These are phyloP conservation scores for Samsoniella hepiali DNA, from an alignment of 2,329 filamentous ascomycete genomes.

Conservation along the genomic window DNA sequence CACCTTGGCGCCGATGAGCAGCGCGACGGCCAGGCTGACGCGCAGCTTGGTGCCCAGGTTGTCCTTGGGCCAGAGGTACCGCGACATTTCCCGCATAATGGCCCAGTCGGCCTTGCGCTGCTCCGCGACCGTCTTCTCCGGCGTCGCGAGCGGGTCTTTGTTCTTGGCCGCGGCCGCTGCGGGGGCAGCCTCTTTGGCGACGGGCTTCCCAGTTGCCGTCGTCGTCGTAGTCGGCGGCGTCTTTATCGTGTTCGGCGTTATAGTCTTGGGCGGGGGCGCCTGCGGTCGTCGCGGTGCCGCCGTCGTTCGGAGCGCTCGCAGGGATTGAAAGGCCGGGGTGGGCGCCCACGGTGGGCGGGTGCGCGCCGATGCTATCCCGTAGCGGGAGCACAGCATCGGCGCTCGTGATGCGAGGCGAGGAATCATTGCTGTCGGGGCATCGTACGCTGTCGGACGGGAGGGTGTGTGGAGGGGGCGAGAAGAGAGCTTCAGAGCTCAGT, in stretches of 20 bases:
- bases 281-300: slow-evolving; percentile 29
- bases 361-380: slow-evolving; percentile 26
- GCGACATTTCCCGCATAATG: slow-evolving; percentile 96
- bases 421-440: slow-evolving; percentile 31
- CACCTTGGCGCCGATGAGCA: slow-evolving; percentile 88
- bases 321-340: slow-evolving; percentile 26
- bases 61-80: slow-evolving; percentile 94
- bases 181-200: slow-evolving; percentile 23
- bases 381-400: slow-evolving; percentile 32
- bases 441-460: background rate
- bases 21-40: slow-evolving; percentile 76
- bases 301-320: slow-evolving; percentile 35
- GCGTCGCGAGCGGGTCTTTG: slow-evolving; percentile 32
- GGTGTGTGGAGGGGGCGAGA: background rate
- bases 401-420: slow-evolving; percentile 34
- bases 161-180: slow-evolving; percentile 23
- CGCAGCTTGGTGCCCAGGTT: slow-evolving; percentile 69
- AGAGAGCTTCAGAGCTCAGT: background rate
- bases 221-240: background rate
- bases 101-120: slow-evolving; percentile 97
- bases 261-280: slow-evolving; percentile 21
- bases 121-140: slow-evolving; percentile 64
- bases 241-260: slow-evolving; percentile 21
- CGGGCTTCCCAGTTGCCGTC: slow-evolving; percentile 14
- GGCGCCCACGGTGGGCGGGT: slow-evolving; percentile 30